A percentile compares a stretch with the other conserved stretches of the same genome.
Evolutionary conservation across 169 alveolate species (phyloP).

Genomic region (Babesia divergens): DNA sequence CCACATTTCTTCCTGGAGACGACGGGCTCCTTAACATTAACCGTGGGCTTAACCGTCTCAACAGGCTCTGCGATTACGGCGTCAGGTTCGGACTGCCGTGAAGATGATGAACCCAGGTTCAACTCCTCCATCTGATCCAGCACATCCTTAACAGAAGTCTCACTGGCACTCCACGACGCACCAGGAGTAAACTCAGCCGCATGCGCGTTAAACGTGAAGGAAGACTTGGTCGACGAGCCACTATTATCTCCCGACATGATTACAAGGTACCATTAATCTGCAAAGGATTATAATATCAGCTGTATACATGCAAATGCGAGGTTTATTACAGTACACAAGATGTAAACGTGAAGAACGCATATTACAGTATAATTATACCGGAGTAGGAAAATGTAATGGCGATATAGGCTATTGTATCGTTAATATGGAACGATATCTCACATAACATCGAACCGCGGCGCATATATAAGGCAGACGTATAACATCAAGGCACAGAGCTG

Average conservation of each 20-base stretch:
- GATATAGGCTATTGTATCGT: too few relatives aligned
- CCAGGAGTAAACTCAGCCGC: conserved; percentile 60
- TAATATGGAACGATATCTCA: too few relatives aligned
- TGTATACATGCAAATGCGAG: too few relatives aligned
- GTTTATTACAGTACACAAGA: too few relatives aligned
- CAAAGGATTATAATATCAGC: not conserved
- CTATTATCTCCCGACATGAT: not conserved
- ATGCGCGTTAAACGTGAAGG: conserved; percentile 48
- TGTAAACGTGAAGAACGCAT: too few relatives aligned
- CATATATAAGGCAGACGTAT: too few relatives aligned
- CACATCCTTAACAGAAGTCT: conserved; percentile 29
- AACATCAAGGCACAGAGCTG: too few relatives aligned
- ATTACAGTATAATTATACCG: too few relatives aligned
- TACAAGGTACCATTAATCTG: not conserved
- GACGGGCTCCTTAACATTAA: not conserved
- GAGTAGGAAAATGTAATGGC: too few relatives aligned
- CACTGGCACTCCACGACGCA: conserved; percentile 41
- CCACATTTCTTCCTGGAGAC: conserved; percentile 10
- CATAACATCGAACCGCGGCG: too few relatives aligned
- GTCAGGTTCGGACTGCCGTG: not conserved
- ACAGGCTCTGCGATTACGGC: conserved; percentile 7
- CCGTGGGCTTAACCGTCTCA: not conserved
- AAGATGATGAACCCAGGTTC: not conserved
- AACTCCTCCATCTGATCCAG: conserved; percentile 1
- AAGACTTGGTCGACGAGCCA: not conserved